Conservation (phyloP, 805 yeast species). For the Yarrowia keelungensis region DNA sequence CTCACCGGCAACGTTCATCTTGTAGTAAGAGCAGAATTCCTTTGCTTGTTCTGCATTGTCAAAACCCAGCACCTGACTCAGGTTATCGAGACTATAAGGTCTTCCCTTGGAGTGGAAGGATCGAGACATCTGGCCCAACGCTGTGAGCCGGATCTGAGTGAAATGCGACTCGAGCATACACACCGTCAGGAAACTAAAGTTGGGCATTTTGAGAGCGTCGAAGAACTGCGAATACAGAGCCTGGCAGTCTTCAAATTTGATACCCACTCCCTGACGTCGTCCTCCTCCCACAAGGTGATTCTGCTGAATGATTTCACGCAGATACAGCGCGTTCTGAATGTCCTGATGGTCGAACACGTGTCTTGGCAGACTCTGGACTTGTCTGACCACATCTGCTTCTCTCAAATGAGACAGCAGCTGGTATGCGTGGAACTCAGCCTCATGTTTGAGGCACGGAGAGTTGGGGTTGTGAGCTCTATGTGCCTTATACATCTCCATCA, state of each 20-base stretch:
- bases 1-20: constrained; percentile 49
- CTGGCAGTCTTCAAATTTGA: constrained; percentile 61
- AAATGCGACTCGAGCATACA: constrained; percentile 81
- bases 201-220: constrained; percentile 48
- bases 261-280: constrained; percentile 24
- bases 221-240: constrained; percentile 73
- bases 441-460: constrained; percentile 64
- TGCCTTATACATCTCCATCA: constrained; percentile 85
- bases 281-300: constrained; percentile 63
- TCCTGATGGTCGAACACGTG: constrained; percentile 59
- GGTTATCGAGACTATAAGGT: constrained; percentile 60
- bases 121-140: constrained; percentile 68
- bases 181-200: constrained; percentile 70
- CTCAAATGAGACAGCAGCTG: constrained; percentile 77
- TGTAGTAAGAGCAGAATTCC: constrained; percentile 56
- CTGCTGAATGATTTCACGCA: constrained; percentile 71
- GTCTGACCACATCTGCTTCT: constrained; percentile 85
- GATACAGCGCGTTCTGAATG: constrained; percentile 74
- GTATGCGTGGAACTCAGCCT: constrained; percentile 92
- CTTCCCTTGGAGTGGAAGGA: constrained; percentile 74
- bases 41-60: constrained; percentile 62
- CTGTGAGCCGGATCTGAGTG: constrained; percentile 77
- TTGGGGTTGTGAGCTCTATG: constrained; percentile 66
- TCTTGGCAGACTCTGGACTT: constrained; percentile 69
- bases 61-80: constrained; percentile 67